Evolutionary conservation across 257 asterid genomes (phyloP).

Genomic region (Solanum microdontum): DNA sequence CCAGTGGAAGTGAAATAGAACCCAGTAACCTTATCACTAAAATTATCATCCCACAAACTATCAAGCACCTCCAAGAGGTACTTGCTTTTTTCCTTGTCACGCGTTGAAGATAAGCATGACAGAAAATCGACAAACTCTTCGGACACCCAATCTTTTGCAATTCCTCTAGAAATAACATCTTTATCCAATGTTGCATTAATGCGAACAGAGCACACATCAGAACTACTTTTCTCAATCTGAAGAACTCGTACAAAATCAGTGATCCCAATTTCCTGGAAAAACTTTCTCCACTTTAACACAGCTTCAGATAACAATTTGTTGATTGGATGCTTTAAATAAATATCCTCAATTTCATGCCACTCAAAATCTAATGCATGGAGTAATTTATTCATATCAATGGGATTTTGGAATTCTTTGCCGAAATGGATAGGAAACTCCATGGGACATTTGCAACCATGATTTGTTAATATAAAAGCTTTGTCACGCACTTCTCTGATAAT

Average conservation of each 20-base stretch:
- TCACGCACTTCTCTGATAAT: constrained; percentile 44
- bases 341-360: constrained; percentile 63
- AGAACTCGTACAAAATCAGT: constrained; percentile 77
- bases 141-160: constrained; percentile 68
- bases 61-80: constrained; percentile 78
- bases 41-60: constrained; percentile 69
- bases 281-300: constrained; percentile 63
- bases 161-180: constrained; percentile 18
- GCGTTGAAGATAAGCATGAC: constrained; percentile 35
- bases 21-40: constrained; percentile 51
- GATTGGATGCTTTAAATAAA: constrained; percentile 61
- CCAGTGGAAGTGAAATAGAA: constrained; percentile 34
- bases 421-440: constrained; percentile 75
- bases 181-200: constrained; percentile 24
- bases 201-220: constrained; percentile 21
- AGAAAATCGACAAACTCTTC: constrained; percentile 49
- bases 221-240: constrained; percentile 46
- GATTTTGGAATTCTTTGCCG: constrained; percentile 45
- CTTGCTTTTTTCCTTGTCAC: constrained; percentile 48
- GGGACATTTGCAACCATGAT: constrained; percentile 54
- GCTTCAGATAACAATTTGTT: constrained; percentile 56
- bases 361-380: constrained; percentile 41
- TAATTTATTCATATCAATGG: constrained; percentile 48
- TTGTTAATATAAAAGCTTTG: constrained; percentile 61
- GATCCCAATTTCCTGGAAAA: constrained; percentile 65